These are phyloP conservation scores for Medicago truncatula DNA, from an alignment of 306 rosid genomes.

Conservation along the genomic window MtrunA17r5.0-ANR NC_053048.1:53787001-53787500, in stretches of 20 bases:
- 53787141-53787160: background rate
- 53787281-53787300: background rate
- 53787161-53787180: background rate
- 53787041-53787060: background rate
- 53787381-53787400: background rate
- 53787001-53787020: slow-evolving; percentile 20
- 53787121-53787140: background rate
- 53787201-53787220: background rate
- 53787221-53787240: slow-evolving; percentile 13
- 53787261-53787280: background rate
- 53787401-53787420: background rate
- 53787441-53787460: background rate
- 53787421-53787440: background rate
- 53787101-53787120: slow-evolving; percentile 6
- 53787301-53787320: background rate
- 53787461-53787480: background rate
- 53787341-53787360: background rate
- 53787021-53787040: slow-evolving; percentile 14
- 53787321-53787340: background rate
- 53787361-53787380: slow-evolving; percentile 1
- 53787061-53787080: background rate
- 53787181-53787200: background rate
- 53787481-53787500: background rate
- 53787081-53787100: slow-evolving; percentile 18
- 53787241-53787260: background rate